Evolutionary conservation across 495 filamentous ascomycete genomes (phyloP).

Genomic region (Parathielavia appendiculata): DNA sequence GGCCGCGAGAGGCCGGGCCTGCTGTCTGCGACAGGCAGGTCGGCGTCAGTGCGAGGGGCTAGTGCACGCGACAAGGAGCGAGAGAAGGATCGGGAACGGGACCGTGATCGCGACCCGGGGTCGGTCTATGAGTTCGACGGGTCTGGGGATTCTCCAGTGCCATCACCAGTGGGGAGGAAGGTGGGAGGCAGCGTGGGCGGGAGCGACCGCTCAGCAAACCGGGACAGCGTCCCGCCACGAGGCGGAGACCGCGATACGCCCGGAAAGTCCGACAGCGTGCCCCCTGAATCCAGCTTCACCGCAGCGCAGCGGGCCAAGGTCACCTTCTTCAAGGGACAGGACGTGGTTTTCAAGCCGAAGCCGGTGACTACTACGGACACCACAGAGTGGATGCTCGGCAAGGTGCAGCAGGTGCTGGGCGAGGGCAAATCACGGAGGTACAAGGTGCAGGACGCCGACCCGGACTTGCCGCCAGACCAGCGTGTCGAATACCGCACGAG

Average conservation of each 20-base stretch:
- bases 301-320: slow-evolving; percentile 43
- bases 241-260: slow-evolving; percentile 42
- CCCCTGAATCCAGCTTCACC: slow-evolving; percentile 37
- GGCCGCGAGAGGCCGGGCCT: slow-evolving; percentile 27
- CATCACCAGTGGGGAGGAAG: slow-evolving; percentile 52
- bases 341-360: slow-evolving; percentile 85
- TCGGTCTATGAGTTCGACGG: slow-evolving; percentile 65
- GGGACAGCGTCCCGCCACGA: slow-evolving; percentile 44
- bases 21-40: slow-evolving; percentile 24
- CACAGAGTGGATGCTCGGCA: slow-evolving; percentile 82
- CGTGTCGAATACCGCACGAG: slow-evolving; percentile 73
- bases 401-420: slow-evolving; percentile 75
- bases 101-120: slow-evolving; percentile 28
- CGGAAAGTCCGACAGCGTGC: slow-evolving; percentile 41
- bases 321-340: slow-evolving; percentile 61
- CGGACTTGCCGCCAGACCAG: slow-evolving; percentile 64
- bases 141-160: slow-evolving; percentile 63
- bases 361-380: slow-evolving; percentile 60
- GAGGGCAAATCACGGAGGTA: slow-evolving; percentile 87
- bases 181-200: slow-evolving; percentile 53
- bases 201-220: slow-evolving; percentile 33
- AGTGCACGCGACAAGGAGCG: slow-evolving; percentile 28
- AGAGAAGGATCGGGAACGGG: slow-evolving; percentile 21
- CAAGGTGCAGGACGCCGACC: slow-evolving; percentile 90
- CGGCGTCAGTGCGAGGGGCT: slow-evolving; percentile 28